Base-by-base conservation (phyloP, 805 yeast genomes). In the Lachancea lanzarotensis region DNA sequence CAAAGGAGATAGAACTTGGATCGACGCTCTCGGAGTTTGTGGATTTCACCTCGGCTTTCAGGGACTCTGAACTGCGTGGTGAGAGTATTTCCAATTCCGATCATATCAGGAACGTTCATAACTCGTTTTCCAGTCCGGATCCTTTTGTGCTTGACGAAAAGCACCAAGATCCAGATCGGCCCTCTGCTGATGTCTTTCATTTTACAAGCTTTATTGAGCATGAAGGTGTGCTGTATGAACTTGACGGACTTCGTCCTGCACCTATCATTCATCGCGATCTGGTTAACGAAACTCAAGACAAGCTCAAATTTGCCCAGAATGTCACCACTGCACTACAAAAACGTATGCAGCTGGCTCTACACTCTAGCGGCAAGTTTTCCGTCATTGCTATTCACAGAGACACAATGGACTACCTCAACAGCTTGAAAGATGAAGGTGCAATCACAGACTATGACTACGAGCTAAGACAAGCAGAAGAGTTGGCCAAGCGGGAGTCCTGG, bases 51-150 rank as follows among this genome's bases (percentile, higher is more conserved):
- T 57, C 62, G 0, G 73, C 70, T 0, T 78, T 81, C 52, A 40
- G 43, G 13, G 85, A 79, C 52, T 63, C 81, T 0, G 76, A 67
- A 32, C 63, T 79, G 58, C 67, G 74, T 31, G 87, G 87, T 3
- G 86, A 81, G 43, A 72, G 81, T 2, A 68, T 81, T 32, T 71
- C 80, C 12, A 78, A 77, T 55, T 76, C 81, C 33, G 82, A 79
- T 22, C 60, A 68, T 42, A 76, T 81, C 36, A 66, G 84, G 39
- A 52, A 61, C 8, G 74, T 73, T 4, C 87, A 81, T 59, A 81
- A 81, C 59, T 77, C 83, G 17, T 81, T 81, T 60, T 66, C 79
- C 2, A 57, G 77, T 1, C 84, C 86, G 8, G 61, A 67, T 30
- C 68, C 77, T 29, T 71, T 78, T 40, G 66, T 71, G 6, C 76